Evolutionary conservation across 768 basidiomycete species (phyloP).

Genomic region (Harrya chromipes): DNA sequence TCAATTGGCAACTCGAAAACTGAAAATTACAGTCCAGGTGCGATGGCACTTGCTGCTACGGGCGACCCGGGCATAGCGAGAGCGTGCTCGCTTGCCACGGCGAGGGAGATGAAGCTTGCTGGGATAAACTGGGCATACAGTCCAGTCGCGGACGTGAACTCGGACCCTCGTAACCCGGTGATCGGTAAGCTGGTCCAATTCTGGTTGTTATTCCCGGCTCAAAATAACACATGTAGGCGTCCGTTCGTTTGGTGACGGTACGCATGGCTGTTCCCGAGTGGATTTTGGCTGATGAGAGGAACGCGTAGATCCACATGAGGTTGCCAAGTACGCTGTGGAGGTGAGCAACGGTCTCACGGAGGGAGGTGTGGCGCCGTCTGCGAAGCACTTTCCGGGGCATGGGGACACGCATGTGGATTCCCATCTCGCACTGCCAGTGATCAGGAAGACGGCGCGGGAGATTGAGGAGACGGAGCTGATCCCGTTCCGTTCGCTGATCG

Average conservation of each 20-base stretch:
- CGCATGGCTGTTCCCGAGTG: not conserved
- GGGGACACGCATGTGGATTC: slow-evolving; percentile 73
- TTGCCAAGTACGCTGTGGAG: slow-evolving; percentile 46
- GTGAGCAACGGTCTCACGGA: slow-evolving; percentile 47
- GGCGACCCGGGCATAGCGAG: slow-evolving; percentile 43
- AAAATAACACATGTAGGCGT: slow-evolving; percentile 42
- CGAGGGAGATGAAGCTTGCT: slow-evolving; percentile 51
- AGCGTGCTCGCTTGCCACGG: slow-evolving; percentile 48
- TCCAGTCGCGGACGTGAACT: slow-evolving; percentile 72
- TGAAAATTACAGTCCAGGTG: slow-evolving; percentile 52
- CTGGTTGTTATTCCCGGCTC: not conserved
- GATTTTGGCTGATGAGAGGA: not conserved
- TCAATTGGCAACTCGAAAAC: not conserved
- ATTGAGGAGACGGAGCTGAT: slow-evolving; percentile 50
- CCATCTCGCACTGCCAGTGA: slow-evolving; percentile 61
- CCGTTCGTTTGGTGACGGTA: slow-evolving; percentile 69
- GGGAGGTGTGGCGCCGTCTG: slow-evolving; percentile 53
- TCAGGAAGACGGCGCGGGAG: slow-evolving; percentile 45
- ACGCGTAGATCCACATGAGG: slow-evolving; percentile 49
- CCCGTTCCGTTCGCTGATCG: slow-evolving; percentile 52
- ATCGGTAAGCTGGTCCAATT: slow-evolving; percentile 46
- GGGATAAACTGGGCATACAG: slow-evolving; percentile 74
- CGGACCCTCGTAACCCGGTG: slow-evolving; percentile 65
- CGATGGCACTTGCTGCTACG: slow-evolving; percentile 67
- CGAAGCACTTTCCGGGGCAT: slow-evolving; percentile 75